phyloP scores from a whole-genome alignment of 1,139 yeast species.

The Diutina scorzettiae region DNA sequence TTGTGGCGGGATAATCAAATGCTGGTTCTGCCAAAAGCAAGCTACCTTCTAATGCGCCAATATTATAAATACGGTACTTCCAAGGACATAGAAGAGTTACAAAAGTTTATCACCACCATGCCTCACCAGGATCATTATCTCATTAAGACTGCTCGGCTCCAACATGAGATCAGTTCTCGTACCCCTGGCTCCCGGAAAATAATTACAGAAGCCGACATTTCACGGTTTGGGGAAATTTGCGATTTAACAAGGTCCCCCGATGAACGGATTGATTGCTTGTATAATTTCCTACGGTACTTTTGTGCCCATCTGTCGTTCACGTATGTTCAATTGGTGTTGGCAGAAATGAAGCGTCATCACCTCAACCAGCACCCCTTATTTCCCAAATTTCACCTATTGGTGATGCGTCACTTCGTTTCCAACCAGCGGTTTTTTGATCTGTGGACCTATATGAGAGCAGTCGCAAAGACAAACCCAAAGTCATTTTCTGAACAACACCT shows the following conservation, averaged over 20 bases:
- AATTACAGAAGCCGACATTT: not conserved
- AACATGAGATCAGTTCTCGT: not conserved
- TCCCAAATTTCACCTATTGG: not conserved
- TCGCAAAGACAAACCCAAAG: not conserved
- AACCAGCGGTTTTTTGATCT: not conserved
- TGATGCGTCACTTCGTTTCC: not conserved
- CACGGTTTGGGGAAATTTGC: not conserved
- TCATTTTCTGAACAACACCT: not conserved
- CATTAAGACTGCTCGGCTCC: not conserved
- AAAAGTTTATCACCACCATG: not conserved
- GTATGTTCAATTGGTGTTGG: not conserved
- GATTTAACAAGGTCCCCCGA: not conserved
- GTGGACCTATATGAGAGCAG: constrained; percentile 1
- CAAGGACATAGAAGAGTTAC: not conserved
- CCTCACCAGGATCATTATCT: not conserved
- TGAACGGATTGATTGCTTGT: not conserved
- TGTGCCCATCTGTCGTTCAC: constrained; percentile 1
- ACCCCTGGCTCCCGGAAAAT: not conserved
- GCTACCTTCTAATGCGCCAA: not conserved
- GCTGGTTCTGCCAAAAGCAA: not conserved
- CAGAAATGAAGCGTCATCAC: not conserved
- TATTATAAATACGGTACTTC: not conserved
- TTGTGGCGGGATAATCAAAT: not conserved
- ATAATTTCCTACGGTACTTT: not conserved
- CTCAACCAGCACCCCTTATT: not conserved